Evolutionary conservation across 2,329 filamentous ascomycete genomes (phyloP), one percentile per base, ranked within the genome.

Genomic region (Fusarium guadeloupense): DNA sequence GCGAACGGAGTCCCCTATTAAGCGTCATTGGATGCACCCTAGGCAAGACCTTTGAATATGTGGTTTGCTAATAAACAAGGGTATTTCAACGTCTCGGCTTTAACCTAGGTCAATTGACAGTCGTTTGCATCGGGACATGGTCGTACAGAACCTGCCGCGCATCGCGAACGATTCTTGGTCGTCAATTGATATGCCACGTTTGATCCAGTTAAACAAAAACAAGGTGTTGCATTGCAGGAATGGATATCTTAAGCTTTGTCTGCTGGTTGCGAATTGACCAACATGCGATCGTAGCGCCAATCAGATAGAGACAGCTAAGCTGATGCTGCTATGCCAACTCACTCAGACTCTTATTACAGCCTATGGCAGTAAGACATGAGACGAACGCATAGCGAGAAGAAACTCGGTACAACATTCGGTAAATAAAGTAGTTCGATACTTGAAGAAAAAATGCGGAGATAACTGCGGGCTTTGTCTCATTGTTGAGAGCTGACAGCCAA

Each of bases 251-350:
- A 35, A 13, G 7, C 4, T 14, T 19, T 17, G n/a, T 35, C 33
- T 19, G 16, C 12, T 16, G 5, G 8, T 19, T 8, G 8, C 12
- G 5, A 34, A n/a, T 10, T 17, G 17, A 19, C 17, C n/a, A 33
- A 13, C n/a, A n/a, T 16, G 33, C 16, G n/a, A n/a, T 17, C 10
- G 13, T 35, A 13, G 16, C 33, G 12, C 56, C 43, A 60, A 45
- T 50, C 42, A 56, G 34, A 34, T 16, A 31, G 28, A 19, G 21
- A 44, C 31, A 47, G 20, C 61, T 30, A 30, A 57, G 54, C 28
- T 43, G 59, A 53, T 64, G 56, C 61, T 65, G 38, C 42, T 31
- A 26, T 54, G 61, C 44, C 61, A 64, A 47, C 61, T 59, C 57
- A 47, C 61, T 59, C 57, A 62, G 25, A 37, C 33, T 37, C 33